Evolutionary conservation across 2,329 filamentous ascomycete species (phyloP).

Genomic region (Cladosporium sp.): DNA sequence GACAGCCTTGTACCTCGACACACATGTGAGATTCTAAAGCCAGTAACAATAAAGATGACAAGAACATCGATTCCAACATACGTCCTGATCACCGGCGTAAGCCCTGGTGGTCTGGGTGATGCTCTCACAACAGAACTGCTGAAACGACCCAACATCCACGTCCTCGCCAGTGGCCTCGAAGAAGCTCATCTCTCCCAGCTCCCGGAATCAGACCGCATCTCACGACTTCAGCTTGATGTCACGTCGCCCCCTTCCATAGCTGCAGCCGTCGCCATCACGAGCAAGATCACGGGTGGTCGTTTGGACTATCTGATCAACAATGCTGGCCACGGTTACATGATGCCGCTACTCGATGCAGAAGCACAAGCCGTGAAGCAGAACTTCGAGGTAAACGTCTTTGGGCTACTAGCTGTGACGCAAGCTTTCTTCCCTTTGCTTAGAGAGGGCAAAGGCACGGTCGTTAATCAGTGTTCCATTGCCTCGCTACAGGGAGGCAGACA

Average conservation of each 20-base stretch:
- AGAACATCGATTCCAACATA: neutral
- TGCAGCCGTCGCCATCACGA: conserved; percentile 29
- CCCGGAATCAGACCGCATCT: conserved; percentile 16
- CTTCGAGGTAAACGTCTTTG: conserved; percentile 51
- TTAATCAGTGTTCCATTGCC: conserved; percentile 37
- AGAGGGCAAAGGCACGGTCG: conserved; percentile 32
- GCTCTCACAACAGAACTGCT: conserved; percentile 38
- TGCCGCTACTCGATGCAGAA: conserved; percentile 25
- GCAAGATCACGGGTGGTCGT: conserved; percentile 24
- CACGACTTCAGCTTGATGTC: conserved; percentile 41
- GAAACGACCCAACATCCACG: conserved; percentile 24
- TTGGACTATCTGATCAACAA: conserved; percentile 49
- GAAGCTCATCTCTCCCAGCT: conserved; percentile 28
- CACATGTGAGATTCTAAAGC: no score
- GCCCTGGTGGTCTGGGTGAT: conserved; percentile 38
- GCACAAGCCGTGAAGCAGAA: conserved; percentile 43
- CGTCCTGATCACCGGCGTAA: conserved; percentile 32
- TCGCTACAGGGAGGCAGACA: conserved; percentile 16
- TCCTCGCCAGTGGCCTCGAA: conserved; percentile 17
- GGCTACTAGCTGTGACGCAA: conserved; percentile 32
- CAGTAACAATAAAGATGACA: no score
- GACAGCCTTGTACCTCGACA: no score
- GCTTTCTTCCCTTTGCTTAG: conserved; percentile 49
- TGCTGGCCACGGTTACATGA: conserved; percentile 35
- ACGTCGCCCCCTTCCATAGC: conserved; percentile 35